These are phyloP conservation scores for Podila horticola DNA, from an alignment of 192 early-diverging fungal species.

Conservation along the genomic window DNA sequence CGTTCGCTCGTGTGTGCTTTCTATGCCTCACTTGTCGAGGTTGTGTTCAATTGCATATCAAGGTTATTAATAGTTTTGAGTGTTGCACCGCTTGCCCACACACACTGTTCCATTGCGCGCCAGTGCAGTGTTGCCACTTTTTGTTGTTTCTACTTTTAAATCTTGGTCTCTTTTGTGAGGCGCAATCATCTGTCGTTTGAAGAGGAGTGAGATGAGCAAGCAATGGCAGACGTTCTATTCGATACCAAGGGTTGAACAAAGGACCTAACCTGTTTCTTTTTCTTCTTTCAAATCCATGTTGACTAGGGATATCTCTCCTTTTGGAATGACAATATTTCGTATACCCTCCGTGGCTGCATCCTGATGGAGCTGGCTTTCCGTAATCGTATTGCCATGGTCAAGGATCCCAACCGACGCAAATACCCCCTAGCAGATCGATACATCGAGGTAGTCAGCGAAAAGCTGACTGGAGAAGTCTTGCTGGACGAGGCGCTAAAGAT, in stretches of 20 bases:
- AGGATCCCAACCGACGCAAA: constrained; percentile 82
- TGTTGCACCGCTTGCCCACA: neutral
- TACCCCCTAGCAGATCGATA: constrained; percentile 83
- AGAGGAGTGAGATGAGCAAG: neutral
- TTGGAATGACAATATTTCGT: constrained; percentile 99
- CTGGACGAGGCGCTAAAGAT: constrained; percentile 94
- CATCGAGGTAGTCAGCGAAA: constrained; percentile 85
- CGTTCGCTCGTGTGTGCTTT: too few relatives aligned
- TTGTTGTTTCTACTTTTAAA: neutral
- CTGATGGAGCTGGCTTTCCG: constrained; percentile 96
- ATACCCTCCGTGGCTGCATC: constrained; percentile 95
- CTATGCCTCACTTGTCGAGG: too few relatives aligned
- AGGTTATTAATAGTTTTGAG: too few relatives aligned
- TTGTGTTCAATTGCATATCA: too few relatives aligned
- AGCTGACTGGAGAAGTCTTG: constrained; percentile 93
- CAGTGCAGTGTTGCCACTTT: neutral
- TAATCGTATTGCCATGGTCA: constrained; percentile 88
- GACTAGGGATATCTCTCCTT: constrained; percentile 94
- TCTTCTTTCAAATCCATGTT: neutral
- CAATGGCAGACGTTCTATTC: neutral
- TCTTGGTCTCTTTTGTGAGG: neutral
- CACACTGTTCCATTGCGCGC: too few relatives aligned
- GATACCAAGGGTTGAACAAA: neutral
- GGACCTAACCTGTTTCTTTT: neutral
- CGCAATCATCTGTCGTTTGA: too few relatives aligned